Conservation (phyloP, 257 asterid species). For the Ajuga chamaepitys region DNA sequence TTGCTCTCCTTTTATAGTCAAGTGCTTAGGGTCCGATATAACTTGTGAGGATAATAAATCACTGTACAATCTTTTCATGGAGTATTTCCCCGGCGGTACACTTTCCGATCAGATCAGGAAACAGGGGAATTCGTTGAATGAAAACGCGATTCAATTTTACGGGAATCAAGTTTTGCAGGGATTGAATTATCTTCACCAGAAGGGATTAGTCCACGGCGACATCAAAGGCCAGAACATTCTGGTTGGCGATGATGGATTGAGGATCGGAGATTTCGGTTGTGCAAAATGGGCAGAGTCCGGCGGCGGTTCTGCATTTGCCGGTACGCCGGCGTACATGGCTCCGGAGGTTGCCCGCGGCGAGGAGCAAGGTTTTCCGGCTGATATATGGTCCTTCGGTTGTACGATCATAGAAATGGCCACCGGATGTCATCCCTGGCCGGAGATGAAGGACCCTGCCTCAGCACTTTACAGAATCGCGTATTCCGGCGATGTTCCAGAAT, state of each 20-base stretch:
- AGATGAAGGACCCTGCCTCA: slow-evolving; percentile 59
- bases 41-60: slow-evolving; percentile 19
- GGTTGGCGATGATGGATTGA: slow-evolving; percentile 37
- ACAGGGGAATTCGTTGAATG: slow-evolving; percentile 42
- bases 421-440: slow-evolving; percentile 73
- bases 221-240: slow-evolving; percentile 62
- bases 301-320: slow-evolving; percentile 30
- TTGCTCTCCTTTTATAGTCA: slow-evolving; percentile 49
- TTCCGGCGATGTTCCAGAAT: slow-evolving; percentile 51
- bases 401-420: slow-evolving; percentile 78
- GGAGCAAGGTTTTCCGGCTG: slow-evolving; percentile 70
- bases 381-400: slow-evolving; percentile 83
- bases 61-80: slow-evolving; percentile 56
- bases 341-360: slow-evolving; percentile 89
- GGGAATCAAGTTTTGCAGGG: slow-evolving; percentile 46
- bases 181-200: slow-evolving; percentile 44
- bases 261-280: slow-evolving; percentile 82
- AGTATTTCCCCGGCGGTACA: slow-evolving; percentile 68
- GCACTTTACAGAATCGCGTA: slow-evolving; percentile 58
- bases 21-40: slow-evolving; percentile 46
- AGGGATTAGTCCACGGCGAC: slow-evolving; percentile 71
- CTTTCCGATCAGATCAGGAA: slow-evolving; percentile 49
- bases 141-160: slow-evolving; percentile 26
- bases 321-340: slow-evolving; percentile 88
- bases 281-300: slow-evolving; percentile 25